phyloP scores from a whole-genome alignment of 139 green algal species.

The Raphidocelis subcapitata region DNA sequence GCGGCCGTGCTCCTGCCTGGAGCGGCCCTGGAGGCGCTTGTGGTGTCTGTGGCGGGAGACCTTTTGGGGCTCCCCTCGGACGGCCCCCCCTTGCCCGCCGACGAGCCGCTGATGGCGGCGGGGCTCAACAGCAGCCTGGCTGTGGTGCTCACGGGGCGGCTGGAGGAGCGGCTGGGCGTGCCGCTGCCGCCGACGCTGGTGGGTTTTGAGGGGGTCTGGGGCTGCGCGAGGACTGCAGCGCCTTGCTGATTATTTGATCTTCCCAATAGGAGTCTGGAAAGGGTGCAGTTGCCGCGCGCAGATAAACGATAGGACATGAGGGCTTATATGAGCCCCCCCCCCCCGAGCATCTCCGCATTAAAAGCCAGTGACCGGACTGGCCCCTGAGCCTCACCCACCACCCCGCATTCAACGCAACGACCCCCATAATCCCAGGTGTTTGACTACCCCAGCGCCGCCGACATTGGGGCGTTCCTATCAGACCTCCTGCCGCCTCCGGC shows the following conservation, averaged over 20 bases:
- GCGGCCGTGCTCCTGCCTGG: background rate
- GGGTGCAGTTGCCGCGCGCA: no score
- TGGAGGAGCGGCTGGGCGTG: constrained; percentile 36
- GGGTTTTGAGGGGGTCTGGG: background rate
- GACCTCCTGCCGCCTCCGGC: constrained; percentile 31
- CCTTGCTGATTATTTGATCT: background rate
- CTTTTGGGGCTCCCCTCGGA: constrained; percentile 3
- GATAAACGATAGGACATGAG: no score
- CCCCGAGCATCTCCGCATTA: no score
- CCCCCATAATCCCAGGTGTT: constrained; percentile 33
- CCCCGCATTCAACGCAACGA: no score
- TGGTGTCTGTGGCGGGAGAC: constrained; percentile 7
- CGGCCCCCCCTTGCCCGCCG: background rate
- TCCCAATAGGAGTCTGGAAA: background rate
- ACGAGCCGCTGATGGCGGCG: constrained; percentile 40
- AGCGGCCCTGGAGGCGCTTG: background rate
- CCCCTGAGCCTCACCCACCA: no score
- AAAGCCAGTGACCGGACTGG: no score
- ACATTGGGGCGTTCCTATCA: constrained; percentile 41
- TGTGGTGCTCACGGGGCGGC: constrained; percentile 32
- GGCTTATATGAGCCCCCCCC: no score
- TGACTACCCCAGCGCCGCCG: constrained; percentile 58
- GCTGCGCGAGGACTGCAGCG: background rate
- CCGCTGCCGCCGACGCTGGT: constrained; percentile 43
- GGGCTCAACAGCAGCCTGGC: constrained; percentile 55